These are phyloP conservation scores for Pestalotiopsis sp. DNA, from an alignment of 2,329 filamentous ascomycete species.

Conservation along the genomic window DNA sequence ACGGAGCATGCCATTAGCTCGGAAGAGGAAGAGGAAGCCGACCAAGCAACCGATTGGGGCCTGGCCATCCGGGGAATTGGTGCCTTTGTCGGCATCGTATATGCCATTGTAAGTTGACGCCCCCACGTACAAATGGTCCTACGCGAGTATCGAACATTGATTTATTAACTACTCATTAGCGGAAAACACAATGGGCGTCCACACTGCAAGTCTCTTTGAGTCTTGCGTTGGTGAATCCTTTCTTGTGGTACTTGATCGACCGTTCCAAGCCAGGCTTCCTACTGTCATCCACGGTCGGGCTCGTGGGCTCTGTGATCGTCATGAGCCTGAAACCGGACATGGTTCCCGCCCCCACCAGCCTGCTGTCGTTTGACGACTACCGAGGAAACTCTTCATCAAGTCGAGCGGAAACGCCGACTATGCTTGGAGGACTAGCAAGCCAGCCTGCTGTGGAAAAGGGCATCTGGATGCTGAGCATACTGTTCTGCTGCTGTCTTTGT, in stretches of 20 bases:
- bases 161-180: conserved; percentile 48
- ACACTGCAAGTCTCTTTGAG: conserved; percentile 92
- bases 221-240: conserved; percentile 87
- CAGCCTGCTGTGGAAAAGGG: conserved; percentile 71
- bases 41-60: conserved; percentile 70
- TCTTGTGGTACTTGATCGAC: conserved; percentile 95
- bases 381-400: conserved; percentile 31
- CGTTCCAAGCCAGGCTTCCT: conserved; percentile 84
- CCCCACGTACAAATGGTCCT: neutral
- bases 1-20: conserved; percentile 21
- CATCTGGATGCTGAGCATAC: conserved; percentile 89
- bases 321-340: conserved; percentile 78
- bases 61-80: conserved; percentile 59
- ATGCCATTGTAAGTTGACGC: conserved; percentile 72
- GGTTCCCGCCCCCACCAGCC: conserved; percentile 67
- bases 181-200: conserved; percentile 90
- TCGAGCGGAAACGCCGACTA: conserved; percentile 21
- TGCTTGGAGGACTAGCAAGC: conserved; percentile 58
- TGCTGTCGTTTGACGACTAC: conserved; percentile 28
- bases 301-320: conserved; percentile 73
- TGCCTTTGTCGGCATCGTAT: conserved; percentile 64
- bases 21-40: conserved; percentile 31
- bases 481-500: conserved; percentile 94
- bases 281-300: conserved; percentile 73
- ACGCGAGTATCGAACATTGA: neutral